Conservation (phyloP, 2,329 filamentous ascomycete genomes). For the Metarhizium rileyi region DNA sequence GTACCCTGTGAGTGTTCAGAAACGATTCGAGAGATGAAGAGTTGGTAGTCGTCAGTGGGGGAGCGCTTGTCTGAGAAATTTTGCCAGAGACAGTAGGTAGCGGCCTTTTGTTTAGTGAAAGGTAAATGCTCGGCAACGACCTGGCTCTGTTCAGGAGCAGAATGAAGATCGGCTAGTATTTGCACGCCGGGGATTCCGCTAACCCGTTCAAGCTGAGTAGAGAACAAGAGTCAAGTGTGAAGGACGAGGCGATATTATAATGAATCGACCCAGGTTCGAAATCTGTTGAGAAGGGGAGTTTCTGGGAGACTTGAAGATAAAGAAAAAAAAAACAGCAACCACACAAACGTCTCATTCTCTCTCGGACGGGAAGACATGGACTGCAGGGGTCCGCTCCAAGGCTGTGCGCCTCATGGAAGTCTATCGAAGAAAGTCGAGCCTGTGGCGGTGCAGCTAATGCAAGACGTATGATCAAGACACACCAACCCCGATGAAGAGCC, state of each 20-base stretch:
- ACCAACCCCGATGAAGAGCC: background rate
- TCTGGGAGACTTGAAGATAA: background rate
- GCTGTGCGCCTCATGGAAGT: conserved; percentile 32
- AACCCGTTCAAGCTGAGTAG: background rate
- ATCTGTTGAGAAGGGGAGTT: background rate
- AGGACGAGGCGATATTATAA: background rate
- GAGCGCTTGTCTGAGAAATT: background rate
- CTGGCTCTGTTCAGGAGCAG: background rate
- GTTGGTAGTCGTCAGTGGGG: background rate
- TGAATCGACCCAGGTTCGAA: background rate
- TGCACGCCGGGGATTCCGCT: background rate
- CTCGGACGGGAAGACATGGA: conserved; percentile 7
- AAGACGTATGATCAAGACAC: background rate
- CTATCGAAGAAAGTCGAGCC: conserved; percentile 31
- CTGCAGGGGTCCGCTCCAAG: conserved; percentile 19
- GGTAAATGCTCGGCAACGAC: background rate
- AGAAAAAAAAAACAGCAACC: conserved; percentile 1
- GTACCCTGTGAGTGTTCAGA: background rate
- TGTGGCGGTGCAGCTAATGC: conserved; percentile 25
- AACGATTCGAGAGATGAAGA: background rate
- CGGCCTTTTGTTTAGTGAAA: too few relatives aligned
- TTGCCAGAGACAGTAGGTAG: background rate
- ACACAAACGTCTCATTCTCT: background rate
- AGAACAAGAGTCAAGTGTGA: background rate
- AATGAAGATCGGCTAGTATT: background rate